phyloP scores from a whole-genome alignment of 441 rosid species.

The Eutrema salsugineum region DNA sequence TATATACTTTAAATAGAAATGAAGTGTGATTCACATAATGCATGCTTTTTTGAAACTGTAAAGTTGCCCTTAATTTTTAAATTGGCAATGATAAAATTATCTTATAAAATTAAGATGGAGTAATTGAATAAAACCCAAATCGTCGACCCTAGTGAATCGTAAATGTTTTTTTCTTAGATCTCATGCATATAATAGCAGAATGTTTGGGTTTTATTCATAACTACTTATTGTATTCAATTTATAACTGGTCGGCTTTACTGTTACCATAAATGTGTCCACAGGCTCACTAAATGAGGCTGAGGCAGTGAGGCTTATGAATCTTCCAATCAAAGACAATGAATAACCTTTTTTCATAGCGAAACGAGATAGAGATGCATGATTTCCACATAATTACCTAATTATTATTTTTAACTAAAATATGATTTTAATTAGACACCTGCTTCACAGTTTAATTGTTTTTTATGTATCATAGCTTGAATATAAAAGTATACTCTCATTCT shows the following conservation, averaged over 20 bases:
- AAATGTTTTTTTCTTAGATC: background rate
- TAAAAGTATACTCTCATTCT: conserved; percentile 18
- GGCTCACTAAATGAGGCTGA: conserved; percentile 26
- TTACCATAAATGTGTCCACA: conserved; percentile 32
- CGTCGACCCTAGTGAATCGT: background rate
- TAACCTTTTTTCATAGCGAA: background rate
- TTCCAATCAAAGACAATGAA: conserved; percentile 24
- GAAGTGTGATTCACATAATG: too few species aligned
- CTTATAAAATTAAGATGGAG: too few species aligned
- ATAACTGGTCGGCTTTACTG: conserved; percentile 24
- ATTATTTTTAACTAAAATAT: background rate
- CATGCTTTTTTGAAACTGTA: too few species aligned
- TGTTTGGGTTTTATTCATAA: conserved; percentile 22
- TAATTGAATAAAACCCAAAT: too few species aligned
- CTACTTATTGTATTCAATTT: conserved; percentile 4
- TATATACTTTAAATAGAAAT: too few species aligned
- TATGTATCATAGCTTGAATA: conserved; percentile 11
- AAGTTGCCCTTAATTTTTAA: too few species aligned
- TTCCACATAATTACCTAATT: conserved; percentile 26
- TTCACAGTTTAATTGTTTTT: background rate
- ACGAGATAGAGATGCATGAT: conserved; percentile 17
- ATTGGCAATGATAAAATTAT: too few species aligned
- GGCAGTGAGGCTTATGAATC: conserved; percentile 11
- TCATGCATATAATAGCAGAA: conserved; percentile 9
- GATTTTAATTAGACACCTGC: background rate